phyloP scores from a whole-genome alignment of 2,329 filamentous ascomycete genomes.

The Calonectria naviculata region DNA sequence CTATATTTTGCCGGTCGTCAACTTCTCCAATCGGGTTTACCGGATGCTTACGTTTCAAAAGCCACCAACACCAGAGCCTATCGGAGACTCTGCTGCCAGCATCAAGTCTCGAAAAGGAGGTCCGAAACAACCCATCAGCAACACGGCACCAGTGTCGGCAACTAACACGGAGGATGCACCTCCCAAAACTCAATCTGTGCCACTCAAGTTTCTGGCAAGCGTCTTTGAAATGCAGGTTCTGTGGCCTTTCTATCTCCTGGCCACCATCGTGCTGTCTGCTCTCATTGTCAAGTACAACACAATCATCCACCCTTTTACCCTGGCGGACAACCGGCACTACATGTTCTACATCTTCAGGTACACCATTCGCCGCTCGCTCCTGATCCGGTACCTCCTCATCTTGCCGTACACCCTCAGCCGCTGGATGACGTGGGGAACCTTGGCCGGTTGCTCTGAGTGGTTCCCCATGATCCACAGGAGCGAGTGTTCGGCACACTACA shows the following conservation, averaged over 20 bases:
- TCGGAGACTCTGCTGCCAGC: not conserved
- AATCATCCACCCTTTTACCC: conserved; percentile 92
- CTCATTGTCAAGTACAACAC: conserved; percentile 83
- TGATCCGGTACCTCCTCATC: conserved; percentile 74
- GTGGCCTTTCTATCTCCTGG: conserved; percentile 48
- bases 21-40: conserved; percentile 19
- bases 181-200: conserved; percentile 13
- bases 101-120: conserved; percentile 8
- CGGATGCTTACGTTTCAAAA: not conserved
- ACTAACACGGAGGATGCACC: not conserved
- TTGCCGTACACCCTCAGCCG: conserved; percentile 77
- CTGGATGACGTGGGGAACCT: conserved; percentile 74
- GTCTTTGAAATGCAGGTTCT: conserved; percentile 49
- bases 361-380: conserved; percentile 74
- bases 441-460: conserved; percentile 59
- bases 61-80: not conserved
- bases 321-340: conserved; percentile 97
- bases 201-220: conserved; percentile 13
- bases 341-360: conserved; percentile 96
- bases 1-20: conserved; percentile 50
- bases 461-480: conserved; percentile 15
- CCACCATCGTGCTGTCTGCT: conserved; percentile 50
- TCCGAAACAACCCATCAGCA: not conserved
- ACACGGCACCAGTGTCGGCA: not conserved
- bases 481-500: conserved; percentile 29